Conservation (phyloP, 2,329 filamentous ascomycete genomes). For the Myriosclerotinia duriaeana region DNA sequence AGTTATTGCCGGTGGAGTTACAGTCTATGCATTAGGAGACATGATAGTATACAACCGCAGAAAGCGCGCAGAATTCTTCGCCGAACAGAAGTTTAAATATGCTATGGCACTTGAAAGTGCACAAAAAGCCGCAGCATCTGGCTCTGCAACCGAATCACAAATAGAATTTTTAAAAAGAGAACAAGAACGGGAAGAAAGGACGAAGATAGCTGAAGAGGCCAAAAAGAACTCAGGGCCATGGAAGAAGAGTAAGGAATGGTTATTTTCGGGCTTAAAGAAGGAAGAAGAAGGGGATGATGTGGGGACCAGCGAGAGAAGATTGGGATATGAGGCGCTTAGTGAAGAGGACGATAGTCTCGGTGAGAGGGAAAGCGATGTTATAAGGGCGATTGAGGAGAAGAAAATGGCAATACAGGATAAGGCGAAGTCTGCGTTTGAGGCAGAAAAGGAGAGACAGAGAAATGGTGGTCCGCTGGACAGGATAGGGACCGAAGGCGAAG, state of each 20-base stretch:
- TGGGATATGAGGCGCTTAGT: constrained; percentile 33
- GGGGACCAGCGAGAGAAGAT: constrained; percentile 32
- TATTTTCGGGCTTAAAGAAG: constrained; percentile 41
- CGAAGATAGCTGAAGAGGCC: constrained; percentile 29
- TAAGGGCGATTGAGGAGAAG: constrained; percentile 38
- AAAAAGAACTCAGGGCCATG: constrained; percentile 38
- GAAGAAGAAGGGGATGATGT: constrained; percentile 36
- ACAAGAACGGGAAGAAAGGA: constrained; percentile 48
- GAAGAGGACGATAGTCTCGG: constrained; percentile 33
- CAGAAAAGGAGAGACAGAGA: constrained; percentile 38
- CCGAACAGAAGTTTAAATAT: constrained; percentile 48
- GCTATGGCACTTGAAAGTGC: constrained; percentile 48
- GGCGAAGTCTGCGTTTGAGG: constrained; percentile 36
- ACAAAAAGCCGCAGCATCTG: constrained; percentile 44
- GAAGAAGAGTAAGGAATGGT: constrained; percentile 35
- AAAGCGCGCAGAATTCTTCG: constrained; percentile 61
- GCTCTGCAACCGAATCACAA: constrained; percentile 51
- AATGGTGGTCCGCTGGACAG: constrained; percentile 37
- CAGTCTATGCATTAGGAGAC: constrained; percentile 63
- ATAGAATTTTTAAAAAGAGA: constrained; percentile 55
- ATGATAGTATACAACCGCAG: constrained; percentile 67
- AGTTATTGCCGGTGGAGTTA: constrained; percentile 60
- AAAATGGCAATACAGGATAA: constrained; percentile 33
- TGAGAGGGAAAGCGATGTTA: constrained; percentile 34
- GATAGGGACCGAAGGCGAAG: constrained; percentile 32